Evolutionary conservation across 176 grass and related monocot species (phyloP).

Genomic region (Aegilops umbellulata): DNA sequence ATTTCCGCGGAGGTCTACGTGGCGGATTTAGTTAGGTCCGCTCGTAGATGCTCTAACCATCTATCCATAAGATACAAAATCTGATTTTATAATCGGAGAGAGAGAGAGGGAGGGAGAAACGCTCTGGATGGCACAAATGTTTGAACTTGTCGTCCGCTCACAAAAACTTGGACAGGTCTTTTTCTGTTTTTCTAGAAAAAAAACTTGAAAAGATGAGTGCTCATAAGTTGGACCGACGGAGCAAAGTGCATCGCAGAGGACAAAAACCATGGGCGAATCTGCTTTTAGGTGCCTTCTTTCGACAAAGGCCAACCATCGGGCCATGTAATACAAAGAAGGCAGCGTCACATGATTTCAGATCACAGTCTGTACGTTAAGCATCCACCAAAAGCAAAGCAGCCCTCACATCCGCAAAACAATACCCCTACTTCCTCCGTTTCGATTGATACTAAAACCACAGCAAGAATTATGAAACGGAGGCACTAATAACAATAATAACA

Average conservation of each 20-base stretch:
- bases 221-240: background rate
- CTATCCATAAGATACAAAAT: no score
- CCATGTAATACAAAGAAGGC: background rate
- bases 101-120: background rate
- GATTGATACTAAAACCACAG: no score
- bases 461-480: no score
- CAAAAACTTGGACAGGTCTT: background rate
- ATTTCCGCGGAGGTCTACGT: no score
- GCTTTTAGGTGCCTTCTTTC: constrained; percentile 32
- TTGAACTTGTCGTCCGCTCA: background rate
- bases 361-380: constrained; percentile 21
- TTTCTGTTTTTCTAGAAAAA: no score
- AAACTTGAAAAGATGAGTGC: background rate
- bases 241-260: background rate
- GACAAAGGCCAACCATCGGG: constrained; percentile 9
- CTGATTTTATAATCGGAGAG: background rate
- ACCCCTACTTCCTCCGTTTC: no score
- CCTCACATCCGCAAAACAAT: no score
- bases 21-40: no score
- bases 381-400: constrained; percentile 9
- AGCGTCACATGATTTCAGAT: background rate
- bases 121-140: background rate
- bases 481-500: no score
- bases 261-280: constrained; percentile 19
- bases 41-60: no score